These are phyloP conservation scores for Amanita jacksonii DNA, from an alignment of 768 basidiomycete species.

Conservation along the genomic window DNA sequence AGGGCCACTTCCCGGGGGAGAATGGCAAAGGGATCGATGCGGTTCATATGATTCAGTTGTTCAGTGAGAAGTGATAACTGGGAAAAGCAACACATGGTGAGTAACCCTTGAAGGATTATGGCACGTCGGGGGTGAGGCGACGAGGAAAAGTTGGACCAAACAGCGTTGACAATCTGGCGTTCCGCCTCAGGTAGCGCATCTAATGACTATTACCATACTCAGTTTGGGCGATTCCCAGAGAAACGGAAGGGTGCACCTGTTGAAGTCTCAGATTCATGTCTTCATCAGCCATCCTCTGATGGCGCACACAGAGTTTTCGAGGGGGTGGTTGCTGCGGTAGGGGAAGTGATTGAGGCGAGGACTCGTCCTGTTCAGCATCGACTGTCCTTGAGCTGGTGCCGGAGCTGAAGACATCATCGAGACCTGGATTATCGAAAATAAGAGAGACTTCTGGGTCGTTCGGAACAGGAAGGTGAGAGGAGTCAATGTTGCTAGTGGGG, in stretches of 20 bases:
- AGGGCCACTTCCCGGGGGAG: slow-evolving; percentile 87
- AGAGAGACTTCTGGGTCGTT: slow-evolving; percentile 1
- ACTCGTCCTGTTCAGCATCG: slow-evolving; percentile 11
- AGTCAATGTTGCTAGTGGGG: slow-evolving; percentile 7
- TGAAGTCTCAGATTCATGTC: slow-evolving; percentile 89
- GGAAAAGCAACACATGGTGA: slow-evolving; percentile 99
- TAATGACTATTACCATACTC: slow-evolving; percentile 53
- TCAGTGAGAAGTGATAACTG: slow-evolving; percentile 95
- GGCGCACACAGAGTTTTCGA: slow-evolving; percentile 82
- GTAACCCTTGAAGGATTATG: slow-evolving; percentile 90
- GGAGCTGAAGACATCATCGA: slow-evolving; percentile 30
- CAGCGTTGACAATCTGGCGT: slow-evolving; percentile 76
- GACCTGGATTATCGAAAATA: slow-evolving; percentile 12
- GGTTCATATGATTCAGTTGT: slow-evolving; percentile 83
- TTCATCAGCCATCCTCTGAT: slow-evolving; percentile 95
- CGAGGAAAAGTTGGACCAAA: slow-evolving; percentile 96
- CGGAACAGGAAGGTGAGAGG: slow-evolving; percentile 4
- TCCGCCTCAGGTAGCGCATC: slow-evolving; percentile 83
- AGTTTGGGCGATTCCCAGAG: neutral
- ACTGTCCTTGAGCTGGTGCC: slow-evolving; percentile 22
- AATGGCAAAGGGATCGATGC: slow-evolving; percentile 88
- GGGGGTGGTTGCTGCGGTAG: slow-evolving; percentile 29
- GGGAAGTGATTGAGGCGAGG: slow-evolving; percentile 1
- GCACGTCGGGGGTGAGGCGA: slow-evolving; percentile 86
- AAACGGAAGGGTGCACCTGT: slow-evolving; percentile 39